phyloP scores from a whole-genome alignment of 495 filamentous ascomycete species.

The Aspergillus bertholletiae region DNA sequence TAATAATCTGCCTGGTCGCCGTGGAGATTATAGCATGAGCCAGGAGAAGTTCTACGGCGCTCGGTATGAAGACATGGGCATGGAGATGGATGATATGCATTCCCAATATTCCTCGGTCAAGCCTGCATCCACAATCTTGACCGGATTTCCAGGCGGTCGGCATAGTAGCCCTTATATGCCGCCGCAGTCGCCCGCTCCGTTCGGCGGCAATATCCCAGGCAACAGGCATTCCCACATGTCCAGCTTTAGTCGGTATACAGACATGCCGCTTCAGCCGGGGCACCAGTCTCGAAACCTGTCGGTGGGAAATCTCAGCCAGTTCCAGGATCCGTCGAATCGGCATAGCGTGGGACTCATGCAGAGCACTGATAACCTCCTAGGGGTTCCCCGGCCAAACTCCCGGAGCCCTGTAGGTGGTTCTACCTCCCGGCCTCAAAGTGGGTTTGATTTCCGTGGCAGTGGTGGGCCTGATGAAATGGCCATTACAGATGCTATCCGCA shows the following conservation, averaged over 20 bases:
- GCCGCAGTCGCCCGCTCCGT: conserved; percentile 72
- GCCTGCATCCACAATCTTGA: conserved; percentile 87
- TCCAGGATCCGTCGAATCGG: conserved; percentile 44
- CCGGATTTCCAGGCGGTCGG: conserved; percentile 69
- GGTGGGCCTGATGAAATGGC: conserved; percentile 66
- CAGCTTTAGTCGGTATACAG: conserved; percentile 51
- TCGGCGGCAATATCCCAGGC: conserved; percentile 49
- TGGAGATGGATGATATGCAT: conserved; percentile 98
- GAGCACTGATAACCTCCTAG: conserved; percentile 61
- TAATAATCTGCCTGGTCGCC: conserved; percentile 89
- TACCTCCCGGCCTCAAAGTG: conserved; percentile 57
- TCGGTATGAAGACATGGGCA: conserved; percentile 59
- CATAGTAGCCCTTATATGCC: conserved; percentile 64
- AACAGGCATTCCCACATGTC: conserved; percentile 57
- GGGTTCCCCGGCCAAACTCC: conserved; percentile 41
- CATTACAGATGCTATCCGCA: conserved; percentile 80
- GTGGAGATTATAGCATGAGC: conserved; percentile 52
- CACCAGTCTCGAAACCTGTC: conserved; percentile 55
- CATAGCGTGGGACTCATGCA: conserved; percentile 47
- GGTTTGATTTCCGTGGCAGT: conserved; percentile 65
- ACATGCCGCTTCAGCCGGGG: conserved; percentile 38
- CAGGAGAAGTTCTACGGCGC: conserved; percentile 61
- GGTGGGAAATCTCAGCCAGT: conserved; percentile 58
- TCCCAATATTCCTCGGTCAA: conserved; percentile 93
- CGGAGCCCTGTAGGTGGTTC: conserved; percentile 51